Evolutionary conservation across 73 alveolate genomes (phyloP), one percentile per base, ranked within the genome.

Genomic region (Symbiodinium natans): DNA sequence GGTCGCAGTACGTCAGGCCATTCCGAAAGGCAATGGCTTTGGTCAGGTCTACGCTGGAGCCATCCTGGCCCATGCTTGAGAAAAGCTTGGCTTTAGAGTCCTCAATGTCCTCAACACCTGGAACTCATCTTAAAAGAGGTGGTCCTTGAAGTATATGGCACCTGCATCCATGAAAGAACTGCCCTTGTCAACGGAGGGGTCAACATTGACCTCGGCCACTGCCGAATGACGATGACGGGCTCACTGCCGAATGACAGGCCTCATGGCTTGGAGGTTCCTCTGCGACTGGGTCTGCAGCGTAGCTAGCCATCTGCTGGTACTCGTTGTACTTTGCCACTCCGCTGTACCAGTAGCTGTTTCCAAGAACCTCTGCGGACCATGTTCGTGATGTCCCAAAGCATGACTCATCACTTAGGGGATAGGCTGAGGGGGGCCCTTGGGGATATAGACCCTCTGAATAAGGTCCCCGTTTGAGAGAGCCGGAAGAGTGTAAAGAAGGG

Each of bases 81-180:
- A n/a, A n/a, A n/a, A n/a, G n/a, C n/a, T n/a, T n/a, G n/a, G n/a
- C n/a, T n/a, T n/a, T n/a, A n/a, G n/a, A n/a, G n/a, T n/a, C n/a
- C n/a, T n/a, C n/a, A n/a, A n/a, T n/a, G n/a, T n/a, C n/a, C n/a
- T n/a, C n/a, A n/a, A n/a, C n/a, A 33, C 31, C 23, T 31, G 86
- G 7, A n/a, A 19, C 29, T 40, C 33, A 75, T 33, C 1, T 23
- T 25, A 9, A 19, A 7, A 25, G 46, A 21, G 43, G 46, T 9
- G 10, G 23, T 80, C 95, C 95, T 88, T 88, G 95, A 88, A 88
- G 86, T 88, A 88, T 29, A 88, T 41, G 9, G 95, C 63, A 8
- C 86, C 95, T 2, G 95, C 95, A 63, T 88, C 95, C 95, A 88
- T 88, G 86, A 88, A 88, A n/a, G 95, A 88, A 40, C 86, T 41